These are phyloP conservation scores for Fusarium zealandicum DNA, from an alignment of 2,329 filamentous ascomycete species.

Conservation along the genomic window DNA sequence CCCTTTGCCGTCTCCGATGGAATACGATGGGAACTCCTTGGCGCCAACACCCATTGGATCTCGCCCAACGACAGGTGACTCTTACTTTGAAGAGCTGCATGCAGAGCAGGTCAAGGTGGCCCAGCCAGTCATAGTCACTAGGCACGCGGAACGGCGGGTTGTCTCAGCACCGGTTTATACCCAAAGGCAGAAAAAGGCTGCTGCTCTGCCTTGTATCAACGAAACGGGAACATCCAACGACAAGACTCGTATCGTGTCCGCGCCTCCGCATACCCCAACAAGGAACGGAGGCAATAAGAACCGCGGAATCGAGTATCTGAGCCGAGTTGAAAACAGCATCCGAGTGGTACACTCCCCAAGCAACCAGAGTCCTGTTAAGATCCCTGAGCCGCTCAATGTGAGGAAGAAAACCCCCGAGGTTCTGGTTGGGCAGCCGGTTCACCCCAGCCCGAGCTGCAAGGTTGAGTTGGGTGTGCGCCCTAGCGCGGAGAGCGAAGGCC, in stretches of 20 bases:
- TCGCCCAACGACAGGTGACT: slow-evolving; percentile 39
- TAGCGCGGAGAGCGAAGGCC: neutral
- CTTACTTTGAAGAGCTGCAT: slow-evolving; percentile 31
- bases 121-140: slow-evolving; percentile 44
- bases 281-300: slow-evolving; percentile 44
- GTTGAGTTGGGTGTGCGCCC: slow-evolving; percentile 16
- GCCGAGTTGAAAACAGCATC: slow-evolving; percentile 59
- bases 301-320: slow-evolving; percentile 54
- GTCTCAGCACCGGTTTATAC: slow-evolving; percentile 60
- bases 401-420: slow-evolving; percentile 48
- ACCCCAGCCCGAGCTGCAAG: slow-evolving; percentile 26
- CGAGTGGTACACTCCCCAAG: slow-evolving; percentile 61
- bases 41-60: slow-evolving; percentile 31
- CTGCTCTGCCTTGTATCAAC: slow-evolving; percentile 58
- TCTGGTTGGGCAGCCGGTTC: slow-evolving; percentile 29
- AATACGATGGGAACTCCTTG: slow-evolving; percentile 20
- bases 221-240: slow-evolving; percentile 49
- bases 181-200: slow-evolving; percentile 48
- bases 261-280: slow-evolving; percentile 50
- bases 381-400: slow-evolving; percentile 51
- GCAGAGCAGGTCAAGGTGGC: slow-evolving; percentile 42
- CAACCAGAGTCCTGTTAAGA: slow-evolving; percentile 44
- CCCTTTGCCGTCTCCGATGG: slow-evolving; percentile 51
- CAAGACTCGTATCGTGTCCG: slow-evolving; percentile 56
- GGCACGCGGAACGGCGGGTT: slow-evolving; percentile 53